Evolutionary conservation across 2,329 filamentous ascomycete genomes (phyloP), one percentile per base, ranked within the genome.

Genomic region (Pseudogymnoascus sp.): DNA sequence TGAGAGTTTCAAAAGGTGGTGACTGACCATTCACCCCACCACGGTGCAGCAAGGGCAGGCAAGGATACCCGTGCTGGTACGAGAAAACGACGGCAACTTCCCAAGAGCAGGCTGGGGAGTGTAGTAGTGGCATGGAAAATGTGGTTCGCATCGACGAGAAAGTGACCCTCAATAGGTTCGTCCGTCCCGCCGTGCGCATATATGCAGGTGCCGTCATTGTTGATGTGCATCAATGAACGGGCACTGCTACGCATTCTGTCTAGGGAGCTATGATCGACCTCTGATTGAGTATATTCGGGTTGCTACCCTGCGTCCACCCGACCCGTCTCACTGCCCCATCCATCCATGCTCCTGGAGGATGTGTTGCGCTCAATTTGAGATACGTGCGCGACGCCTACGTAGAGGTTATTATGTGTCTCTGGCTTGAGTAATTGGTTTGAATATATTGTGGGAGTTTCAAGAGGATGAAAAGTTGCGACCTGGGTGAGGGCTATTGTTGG

Each of bases 371-470:
- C 47, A 18, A 14, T 14, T 20, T 34, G 47, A 54, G 28, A 32
- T 7, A 32, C 47, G 28, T 32, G 47, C 47, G 47, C 28, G 47
- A 54, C 32, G 30, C 30, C 47, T 54, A 32, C 6, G 25, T 9
- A 54, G n/a, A 54, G 28, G 8, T 18, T 18, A 32, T 54, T 18
- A 7, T 12, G 11, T 54, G 47, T 47, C n/a, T 47, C n/a, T 20
- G 47, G 18, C n/a, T n/a, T 54, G 25, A 54, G 25, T 18, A 54
- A 32, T 54, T 32, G 47, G n/a, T 18, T 54, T 54, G 47, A 11
- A 12, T 54, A 54, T 54, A 54, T 54, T 54, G 47, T 18, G 30
- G 28, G 47, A 12, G 47, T 54, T 54, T 54, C 47, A 54, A 7
- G 47, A 32, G 25, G 25, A 30, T 32, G 25, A 18, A 54, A 32